These are phyloP conservation scores for Phytophthora rubi DNA, from an alignment of 352 stramenopile genomes.

Conservation along the genomic window DNA sequence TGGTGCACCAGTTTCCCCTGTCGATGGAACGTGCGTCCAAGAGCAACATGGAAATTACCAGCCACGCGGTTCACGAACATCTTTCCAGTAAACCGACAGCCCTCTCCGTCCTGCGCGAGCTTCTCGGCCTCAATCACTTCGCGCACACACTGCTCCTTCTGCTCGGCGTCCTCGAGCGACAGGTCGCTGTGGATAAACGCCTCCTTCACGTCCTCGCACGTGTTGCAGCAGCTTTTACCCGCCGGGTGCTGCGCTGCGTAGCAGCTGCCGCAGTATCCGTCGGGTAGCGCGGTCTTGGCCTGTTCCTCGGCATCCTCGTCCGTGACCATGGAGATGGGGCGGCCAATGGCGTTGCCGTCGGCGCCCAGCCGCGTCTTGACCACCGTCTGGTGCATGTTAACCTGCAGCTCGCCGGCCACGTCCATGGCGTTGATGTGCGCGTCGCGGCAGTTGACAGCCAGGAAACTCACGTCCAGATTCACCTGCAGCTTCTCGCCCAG, in stretches of 20 bases:
- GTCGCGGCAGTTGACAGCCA: conserved; percentile 96
- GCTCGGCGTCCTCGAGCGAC: conserved; percentile 76
- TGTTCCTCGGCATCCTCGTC: conserved; percentile 37
- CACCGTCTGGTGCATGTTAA: conserved; percentile 96
- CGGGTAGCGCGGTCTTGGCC: conserved; percentile 56
- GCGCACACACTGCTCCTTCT: conserved; percentile 81
- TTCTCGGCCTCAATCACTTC: conserved; percentile 70
- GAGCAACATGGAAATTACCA: conserved; percentile 86
- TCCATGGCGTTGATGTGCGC: conserved; percentile 99
- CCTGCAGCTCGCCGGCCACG: conserved; percentile 97
- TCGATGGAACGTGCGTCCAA: conserved; percentile 83
- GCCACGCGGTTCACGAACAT: conserved; percentile 89
- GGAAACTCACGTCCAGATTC: conserved; percentile 98
- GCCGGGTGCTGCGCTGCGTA: conserved; percentile 88
- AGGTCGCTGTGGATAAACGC: conserved; percentile 78
- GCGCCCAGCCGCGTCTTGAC: conserved; percentile 91
- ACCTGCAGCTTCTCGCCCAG: conserved; percentile 96
- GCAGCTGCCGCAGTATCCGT: conserved; percentile 96
- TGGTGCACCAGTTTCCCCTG: conserved; percentile 83
- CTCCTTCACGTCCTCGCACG: conserved; percentile 86
- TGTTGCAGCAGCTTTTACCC: conserved; percentile 82
- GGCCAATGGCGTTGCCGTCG: conserved; percentile 71
- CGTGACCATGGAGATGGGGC: conserved; percentile 51
- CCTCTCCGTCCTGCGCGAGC: conserved; percentile 79
- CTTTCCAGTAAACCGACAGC: conserved; percentile 78